phyloP scores from a whole-genome alignment of 2,329 filamentous ascomycete species.

The Diplocarpon mali region DNA sequence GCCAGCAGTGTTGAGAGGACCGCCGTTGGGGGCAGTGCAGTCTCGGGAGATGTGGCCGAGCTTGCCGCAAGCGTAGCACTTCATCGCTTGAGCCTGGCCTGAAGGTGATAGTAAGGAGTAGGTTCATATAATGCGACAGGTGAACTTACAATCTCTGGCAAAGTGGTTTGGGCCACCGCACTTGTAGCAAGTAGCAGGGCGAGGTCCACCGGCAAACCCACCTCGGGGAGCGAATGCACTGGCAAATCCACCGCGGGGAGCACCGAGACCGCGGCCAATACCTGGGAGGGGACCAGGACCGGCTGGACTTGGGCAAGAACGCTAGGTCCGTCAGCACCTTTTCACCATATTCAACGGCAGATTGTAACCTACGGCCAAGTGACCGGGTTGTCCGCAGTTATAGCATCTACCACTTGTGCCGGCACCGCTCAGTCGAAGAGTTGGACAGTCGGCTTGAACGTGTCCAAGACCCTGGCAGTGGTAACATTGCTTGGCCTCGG shows the following conservation, averaged over 20 bases:
- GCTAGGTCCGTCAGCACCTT: constrained; percentile 35
- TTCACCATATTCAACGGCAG: not conserved
- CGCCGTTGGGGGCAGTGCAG: constrained; percentile 93
- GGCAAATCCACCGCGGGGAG: constrained; percentile 59
- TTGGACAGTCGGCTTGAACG: constrained; percentile 97
- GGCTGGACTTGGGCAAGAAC: constrained; percentile 72
- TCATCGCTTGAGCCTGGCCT: constrained; percentile 70
- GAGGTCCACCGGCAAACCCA: constrained; percentile 60
- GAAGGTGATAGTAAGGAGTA: not conserved
- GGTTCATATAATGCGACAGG: not conserved
- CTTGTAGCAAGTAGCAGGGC: constrained; percentile 62
- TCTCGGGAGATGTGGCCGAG: constrained; percentile 51
- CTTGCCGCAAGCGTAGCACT: constrained; percentile 71
- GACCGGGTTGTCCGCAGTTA: constrained; percentile 86
- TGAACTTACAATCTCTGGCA: constrained; percentile 65
- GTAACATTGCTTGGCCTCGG: constrained; percentile 99
- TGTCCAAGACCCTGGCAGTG: constrained; percentile 98
- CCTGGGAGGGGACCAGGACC: constrained; percentile 33
- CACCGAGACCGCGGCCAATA: constrained; percentile 55
- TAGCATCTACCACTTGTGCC: constrained; percentile 85
- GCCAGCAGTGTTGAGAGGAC: constrained; percentile 86
- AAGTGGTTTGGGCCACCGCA: constrained; percentile 91
- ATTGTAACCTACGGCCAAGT: constrained; percentile 62
- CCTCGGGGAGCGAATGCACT: constrained; percentile 57
- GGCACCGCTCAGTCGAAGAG: constrained; percentile 78